Conservation (phyloP, 2,329 filamentous ascomycete species). For the Gnomoniopsis sp. region DNA sequence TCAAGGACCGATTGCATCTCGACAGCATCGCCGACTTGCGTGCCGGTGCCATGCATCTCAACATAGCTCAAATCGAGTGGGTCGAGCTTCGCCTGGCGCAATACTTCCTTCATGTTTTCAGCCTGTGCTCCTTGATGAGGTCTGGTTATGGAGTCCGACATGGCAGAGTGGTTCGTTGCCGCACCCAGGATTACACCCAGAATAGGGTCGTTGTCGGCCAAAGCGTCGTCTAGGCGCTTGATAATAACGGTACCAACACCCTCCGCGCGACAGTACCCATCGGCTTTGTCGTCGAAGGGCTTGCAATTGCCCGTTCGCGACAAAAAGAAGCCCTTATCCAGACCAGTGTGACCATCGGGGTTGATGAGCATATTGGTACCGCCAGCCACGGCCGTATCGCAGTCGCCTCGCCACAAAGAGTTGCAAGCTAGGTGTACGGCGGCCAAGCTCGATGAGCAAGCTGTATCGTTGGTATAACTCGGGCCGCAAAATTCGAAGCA, state of each 20-base stretch:
- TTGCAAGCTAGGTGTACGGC: slow-evolving; percentile 40
- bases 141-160: slow-evolving; percentile 60
- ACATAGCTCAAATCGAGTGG: not conserved
- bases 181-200: slow-evolving; percentile 33
- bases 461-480: slow-evolving; percentile 35
- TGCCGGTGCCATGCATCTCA: slow-evolving; percentile 39
- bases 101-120: slow-evolving; percentile 70
- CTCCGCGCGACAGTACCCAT: slow-evolving; percentile 53
- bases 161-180: slow-evolving; percentile 60
- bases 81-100: not conserved
- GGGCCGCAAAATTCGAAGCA: slow-evolving; percentile 32
- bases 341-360: slow-evolving; percentile 60
- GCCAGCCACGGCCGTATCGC: slow-evolving; percentile 61
- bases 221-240: slow-evolving; percentile 43
- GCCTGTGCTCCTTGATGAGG: slow-evolving; percentile 71
- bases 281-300: slow-evolving; percentile 29
- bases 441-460: slow-evolving; percentile 34
- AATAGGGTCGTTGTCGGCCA: slow-evolving; percentile 43
- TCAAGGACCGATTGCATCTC: slow-evolving; percentile 76
- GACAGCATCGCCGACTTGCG: slow-evolving; percentile 75
- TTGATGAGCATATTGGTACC: slow-evolving; percentile 63
- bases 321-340: slow-evolving; percentile 61
- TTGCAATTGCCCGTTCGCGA: slow-evolving; percentile 37
- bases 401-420: slow-evolving; percentile 59
- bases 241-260: slow-evolving; percentile 41